Conservation (phyloP, 2,329 filamentous ascomycete species). For the Aspergillus eucalypticola region DNA sequence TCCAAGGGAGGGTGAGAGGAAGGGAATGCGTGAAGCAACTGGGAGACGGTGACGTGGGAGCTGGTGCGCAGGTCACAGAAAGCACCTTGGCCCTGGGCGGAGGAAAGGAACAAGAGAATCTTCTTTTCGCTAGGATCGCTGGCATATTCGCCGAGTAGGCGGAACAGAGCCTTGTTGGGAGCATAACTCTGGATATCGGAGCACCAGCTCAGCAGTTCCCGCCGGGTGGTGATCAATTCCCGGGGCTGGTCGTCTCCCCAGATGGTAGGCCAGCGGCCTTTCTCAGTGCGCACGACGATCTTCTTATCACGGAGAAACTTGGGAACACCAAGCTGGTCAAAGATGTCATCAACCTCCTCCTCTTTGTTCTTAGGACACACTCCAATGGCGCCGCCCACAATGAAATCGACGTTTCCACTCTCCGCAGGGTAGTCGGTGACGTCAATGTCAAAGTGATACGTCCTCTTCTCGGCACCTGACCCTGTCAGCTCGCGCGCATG, state of each 20-base stretch:
- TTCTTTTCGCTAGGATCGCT: conserved; percentile 80
- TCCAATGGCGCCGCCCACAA: conserved; percentile 93
- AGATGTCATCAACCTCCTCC: conserved; percentile 74
- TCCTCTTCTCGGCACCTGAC: conserved; percentile 89
- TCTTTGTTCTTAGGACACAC: conserved; percentile 85
- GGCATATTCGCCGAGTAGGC: conserved; percentile 82
- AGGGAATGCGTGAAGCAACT: conserved; percentile 88
- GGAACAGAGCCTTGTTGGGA: conserved; percentile 82
- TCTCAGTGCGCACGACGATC: conserved; percentile 73
- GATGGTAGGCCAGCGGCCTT: conserved; percentile 92
- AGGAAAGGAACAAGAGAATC: conserved; percentile 81
- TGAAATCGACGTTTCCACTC: conserved; percentile 80
- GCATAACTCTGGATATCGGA: conserved; percentile 90
- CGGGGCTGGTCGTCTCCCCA: conserved; percentile 90
- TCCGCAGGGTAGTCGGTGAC: conserved; percentile 91
- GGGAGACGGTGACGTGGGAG: conserved; percentile 78
- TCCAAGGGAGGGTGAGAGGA: conserved; percentile 87
- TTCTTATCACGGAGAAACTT: conserved; percentile 81
- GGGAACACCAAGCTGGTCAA: conserved; percentile 79
- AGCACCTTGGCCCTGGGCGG: conserved; percentile 83
- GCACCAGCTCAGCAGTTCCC: conserved; percentile 94
- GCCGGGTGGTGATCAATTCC: conserved; percentile 83
- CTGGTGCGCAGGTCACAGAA: conserved; percentile 95
- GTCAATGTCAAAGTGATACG: conserved; percentile 95
- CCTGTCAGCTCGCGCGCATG: conserved; percentile 83